These are phyloP conservation scores for Tilletia horrida DNA, from an alignment of 1,284 basidiomycete genomes.

Conservation along the genomic window DNA sequence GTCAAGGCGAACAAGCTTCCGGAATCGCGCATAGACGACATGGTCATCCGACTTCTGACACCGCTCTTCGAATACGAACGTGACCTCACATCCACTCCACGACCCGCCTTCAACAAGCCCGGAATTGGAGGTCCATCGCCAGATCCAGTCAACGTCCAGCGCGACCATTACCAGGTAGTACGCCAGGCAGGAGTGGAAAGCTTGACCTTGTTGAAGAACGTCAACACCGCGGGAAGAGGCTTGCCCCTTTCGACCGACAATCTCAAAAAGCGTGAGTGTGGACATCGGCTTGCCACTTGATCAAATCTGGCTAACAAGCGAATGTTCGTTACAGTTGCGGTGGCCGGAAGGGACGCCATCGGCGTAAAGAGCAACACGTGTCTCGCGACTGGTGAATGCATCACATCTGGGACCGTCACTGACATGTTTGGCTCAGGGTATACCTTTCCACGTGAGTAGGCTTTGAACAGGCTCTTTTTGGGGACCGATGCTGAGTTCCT, in stretches of 20 bases:
- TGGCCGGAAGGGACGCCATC: background rate
- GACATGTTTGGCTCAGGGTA: background rate
- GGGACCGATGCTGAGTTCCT: background rate
- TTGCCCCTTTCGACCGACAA: conserved; percentile 34
- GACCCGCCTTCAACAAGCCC: conserved; percentile 39
- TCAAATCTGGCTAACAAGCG: background rate
- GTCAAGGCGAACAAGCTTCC: conserved; percentile 70
- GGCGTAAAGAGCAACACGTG: background rate
- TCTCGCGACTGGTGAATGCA: background rate
- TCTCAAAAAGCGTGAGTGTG: conserved; percentile 1
- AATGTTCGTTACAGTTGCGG: background rate
- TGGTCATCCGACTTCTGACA: conserved; percentile 52
- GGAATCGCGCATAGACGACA: conserved; percentile 60
- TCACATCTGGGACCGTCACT: background rate
- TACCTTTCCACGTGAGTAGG: background rate
- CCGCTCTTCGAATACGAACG: conserved; percentile 40
- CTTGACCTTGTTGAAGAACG: conserved; percentile 45
- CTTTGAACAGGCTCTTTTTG: background rate
- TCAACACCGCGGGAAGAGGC: conserved; percentile 22
- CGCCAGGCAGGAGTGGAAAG: conserved; percentile 36
- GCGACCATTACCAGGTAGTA: conserved; percentile 38
- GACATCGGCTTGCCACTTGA: background rate
- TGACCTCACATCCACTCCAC: conserved; percentile 24
- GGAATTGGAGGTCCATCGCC: conserved; percentile 28
- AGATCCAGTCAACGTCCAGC: conserved; percentile 33